Percentiles rank a stretch among this genome's conserved stretches.
Evolutionary conservation across 805 yeast genomes (phyloP).

Genomic region (Spencermartinsiella europaea): DNA sequence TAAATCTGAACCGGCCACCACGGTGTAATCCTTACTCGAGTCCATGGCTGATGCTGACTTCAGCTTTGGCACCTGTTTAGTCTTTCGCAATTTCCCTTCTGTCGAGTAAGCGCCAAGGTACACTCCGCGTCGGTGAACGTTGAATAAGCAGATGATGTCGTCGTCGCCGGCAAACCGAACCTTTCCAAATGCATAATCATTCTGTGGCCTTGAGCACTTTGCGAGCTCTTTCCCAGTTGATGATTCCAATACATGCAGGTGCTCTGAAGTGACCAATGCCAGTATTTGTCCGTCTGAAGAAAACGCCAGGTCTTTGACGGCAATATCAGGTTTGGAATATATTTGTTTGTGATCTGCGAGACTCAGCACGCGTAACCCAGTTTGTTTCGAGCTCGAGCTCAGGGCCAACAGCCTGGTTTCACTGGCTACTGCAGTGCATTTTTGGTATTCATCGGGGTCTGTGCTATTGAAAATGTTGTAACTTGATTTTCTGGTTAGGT

Average conservation of each 20-base stretch:
- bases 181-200: slow-evolving; percentile 34
- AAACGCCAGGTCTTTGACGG: slow-evolving; percentile 60
- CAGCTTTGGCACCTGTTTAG: slow-evolving; percentile 7
- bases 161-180: slow-evolving; percentile 38
- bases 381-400: slow-evolving; percentile 63
- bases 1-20: slow-evolving; percentile 61
- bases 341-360: slow-evolving; percentile 34
- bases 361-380: slow-evolving; percentile 57
- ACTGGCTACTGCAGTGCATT: slow-evolving; percentile 51
- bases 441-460: slow-evolving; percentile 51
- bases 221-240: slow-evolving; percentile 37
- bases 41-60: slow-evolving; percentile 44
- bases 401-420: slow-evolving; percentile 63
- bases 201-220: slow-evolving; percentile 22
- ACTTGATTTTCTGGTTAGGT: slow-evolving; percentile 17
- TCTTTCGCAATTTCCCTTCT: slow-evolving; percentile 7
- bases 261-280: slow-evolving; percentile 54
- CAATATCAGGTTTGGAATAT: slow-evolving; percentile 25
- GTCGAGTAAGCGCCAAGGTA: slow-evolving; percentile 29
- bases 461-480: slow-evolving; percentile 52
- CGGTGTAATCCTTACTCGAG: slow-evolving; percentile 44
- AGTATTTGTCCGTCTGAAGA: slow-evolving; percentile 62
- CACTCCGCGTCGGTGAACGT: slow-evolving; percentile 39
- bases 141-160: slow-evolving; percentile 39
- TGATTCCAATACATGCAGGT: slow-evolving; percentile 49